A percentile compares a stretch with the other conserved stretches of the same genome.
phyloP scores from a whole-genome alignment of 176 grass and related monocot species.

The Poa annua region DNA sequence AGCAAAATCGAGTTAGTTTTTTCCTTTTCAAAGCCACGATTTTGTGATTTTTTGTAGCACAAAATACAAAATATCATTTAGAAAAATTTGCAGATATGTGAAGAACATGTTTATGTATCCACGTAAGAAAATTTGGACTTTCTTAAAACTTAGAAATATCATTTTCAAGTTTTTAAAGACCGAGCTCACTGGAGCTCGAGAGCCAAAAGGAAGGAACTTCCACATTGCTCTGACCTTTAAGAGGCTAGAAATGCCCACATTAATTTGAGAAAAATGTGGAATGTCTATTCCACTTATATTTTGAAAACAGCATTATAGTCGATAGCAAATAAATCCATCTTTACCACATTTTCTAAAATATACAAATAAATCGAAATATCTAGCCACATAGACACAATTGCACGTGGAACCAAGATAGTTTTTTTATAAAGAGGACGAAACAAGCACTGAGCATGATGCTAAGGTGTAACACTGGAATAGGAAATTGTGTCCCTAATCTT shows the following conservation, averaged over 20 bases:
- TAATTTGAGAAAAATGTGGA: neutral
- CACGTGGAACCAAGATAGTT: neutral
- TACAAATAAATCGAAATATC: neutral
- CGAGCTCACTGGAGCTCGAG: no score
- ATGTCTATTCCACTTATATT: neutral
- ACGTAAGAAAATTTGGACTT: no score
- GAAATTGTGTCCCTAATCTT: neutral
- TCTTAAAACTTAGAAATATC: no score
- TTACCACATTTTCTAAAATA: neutral
- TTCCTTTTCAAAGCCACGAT: no score
- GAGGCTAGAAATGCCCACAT: neutral
- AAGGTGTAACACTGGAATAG: slow-evolving; percentile 12
- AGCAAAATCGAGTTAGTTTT: no score
- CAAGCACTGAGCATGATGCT: neutral
- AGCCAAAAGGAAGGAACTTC: neutral
- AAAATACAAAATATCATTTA: no score
- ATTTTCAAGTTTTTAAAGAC: no score
- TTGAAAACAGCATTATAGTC: neutral
- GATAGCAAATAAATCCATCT: neutral
- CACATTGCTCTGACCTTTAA: neutral
- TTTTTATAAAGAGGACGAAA: slow-evolving; percentile 10
- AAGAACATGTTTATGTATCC: no score
- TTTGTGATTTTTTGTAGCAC: no score
- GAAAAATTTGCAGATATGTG: no score
- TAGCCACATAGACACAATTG: neutral